These are phyloP conservation scores for Zangia roseola DNA, from an alignment of 768 basidiomycete genomes.

Conservation along the genomic window DNA sequence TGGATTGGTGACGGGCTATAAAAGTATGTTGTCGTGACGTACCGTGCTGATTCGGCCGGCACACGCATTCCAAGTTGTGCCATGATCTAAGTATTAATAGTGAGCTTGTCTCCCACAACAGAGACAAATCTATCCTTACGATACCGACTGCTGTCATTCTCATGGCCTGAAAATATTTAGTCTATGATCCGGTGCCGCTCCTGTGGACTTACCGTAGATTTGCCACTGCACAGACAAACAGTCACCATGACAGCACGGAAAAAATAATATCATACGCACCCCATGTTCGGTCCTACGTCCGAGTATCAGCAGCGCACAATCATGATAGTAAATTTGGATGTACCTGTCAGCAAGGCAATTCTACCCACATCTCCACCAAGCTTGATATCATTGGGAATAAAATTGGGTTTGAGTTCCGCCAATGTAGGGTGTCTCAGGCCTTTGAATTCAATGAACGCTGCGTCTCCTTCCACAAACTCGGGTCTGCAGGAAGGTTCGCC, in stretches of 20 bases:
- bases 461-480: constrained; percentile 75
- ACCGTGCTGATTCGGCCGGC: constrained; percentile 81
- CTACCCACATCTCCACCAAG: constrained; percentile 75
- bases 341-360: constrained; percentile 85
- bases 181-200: not conserved
- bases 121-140: constrained; percentile 39
- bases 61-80: constrained; percentile 96
- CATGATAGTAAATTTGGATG: constrained; percentile 21
- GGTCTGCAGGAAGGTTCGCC: constrained; percentile 96
- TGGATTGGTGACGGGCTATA: constrained; percentile 3
- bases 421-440: constrained; percentile 89
- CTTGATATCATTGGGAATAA: constrained; percentile 92
- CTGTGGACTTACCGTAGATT: constrained; percentile 57
- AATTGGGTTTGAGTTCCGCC: constrained; percentile 63
- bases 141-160: constrained; percentile 96
- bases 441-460: constrained; percentile 83
- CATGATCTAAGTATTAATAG: constrained; percentile 57
- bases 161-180: constrained; percentile 53
- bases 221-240: constrained; percentile 49
- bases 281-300: constrained; percentile 77
- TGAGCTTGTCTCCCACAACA: constrained; percentile 1
- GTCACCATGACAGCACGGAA: not conserved
- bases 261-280: constrained; percentile 45
- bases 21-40: constrained; percentile 14
- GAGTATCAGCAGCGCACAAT: not conserved